Base-by-base conservation (phyloP, 495 filamentous ascomycete genomes). In the Penicillium steckii region DNA sequence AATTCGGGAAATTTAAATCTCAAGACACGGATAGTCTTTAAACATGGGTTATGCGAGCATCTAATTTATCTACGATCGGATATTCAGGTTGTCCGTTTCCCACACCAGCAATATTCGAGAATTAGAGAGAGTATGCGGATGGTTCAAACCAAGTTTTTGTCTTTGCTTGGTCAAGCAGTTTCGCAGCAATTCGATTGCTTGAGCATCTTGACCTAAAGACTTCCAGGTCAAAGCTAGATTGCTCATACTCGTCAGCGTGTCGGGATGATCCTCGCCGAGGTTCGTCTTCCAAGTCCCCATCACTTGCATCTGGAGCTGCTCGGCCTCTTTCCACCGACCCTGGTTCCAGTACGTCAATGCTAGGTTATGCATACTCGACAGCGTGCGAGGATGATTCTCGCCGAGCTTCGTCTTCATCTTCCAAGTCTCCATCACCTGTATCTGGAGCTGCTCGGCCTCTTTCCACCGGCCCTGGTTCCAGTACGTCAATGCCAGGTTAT, bases 81-180 rank as follows among this genome's bases (percentile, higher is more conserved):
- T 43, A 43, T 19, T 43, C 8, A 43, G 40, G 8, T 43, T 21
- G 8, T 51, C 26, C 26, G 48, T 30, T 44, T 51, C 38, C 48
- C 38, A 51, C 17, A 32, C 26, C 5, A 37, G 19, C 23, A 51
- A 44, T 44, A 27, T 51, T 51, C 32, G 22, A 25, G 38, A 44
- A 51, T 18, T 44, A 44, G 40, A 51, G 23, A 51, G 29, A 44
- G 26, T 51, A 51, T 24, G 25, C 8, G 37, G 48, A 51, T 51
- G 48, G 25, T 33, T 33, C 10, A 21, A 29, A 24, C 25, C 27
- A 21, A 44, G 25, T 35, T 8, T 52, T 52, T 52, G 24, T 21
- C 30, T 33, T 25, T 52, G 40, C 40, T 25, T 44, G 48, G 25
- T 21, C 15, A 50, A 44, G 25, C 38, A 30, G 29, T 33, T 29